phyloP scores from a whole-genome alignment of 371 early-diverging fungal species.

The Umbelopsis sp. region DNA sequence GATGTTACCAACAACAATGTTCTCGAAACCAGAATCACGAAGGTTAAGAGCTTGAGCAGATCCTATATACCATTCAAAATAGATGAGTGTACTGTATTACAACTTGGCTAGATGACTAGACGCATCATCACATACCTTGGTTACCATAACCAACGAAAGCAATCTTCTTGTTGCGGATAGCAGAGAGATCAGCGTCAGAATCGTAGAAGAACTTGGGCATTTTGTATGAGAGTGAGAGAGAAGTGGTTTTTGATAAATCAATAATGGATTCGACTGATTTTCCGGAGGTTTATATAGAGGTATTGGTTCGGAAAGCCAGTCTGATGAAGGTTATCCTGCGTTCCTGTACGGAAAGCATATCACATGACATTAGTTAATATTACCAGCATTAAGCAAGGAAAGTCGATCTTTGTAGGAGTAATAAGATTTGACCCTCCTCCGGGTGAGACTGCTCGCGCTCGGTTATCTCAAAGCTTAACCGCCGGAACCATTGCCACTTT shows the following conservation, averaged over 20 bases:
- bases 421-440: slow-evolving; percentile 10
- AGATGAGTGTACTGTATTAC: background rate
- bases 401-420: background rate
- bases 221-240: background rate
- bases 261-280: background rate
- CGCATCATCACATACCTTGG: slow-evolving; percentile 27
- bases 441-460: background rate
- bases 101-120: background rate
- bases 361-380: slow-evolving; percentile 9
- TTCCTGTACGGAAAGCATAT: background rate
- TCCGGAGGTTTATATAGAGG: slow-evolving; percentile 1
- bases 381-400: background rate
- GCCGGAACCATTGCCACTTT: no score
- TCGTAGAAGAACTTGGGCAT: slow-evolving; percentile 28
- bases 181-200: slow-evolving; percentile 32
- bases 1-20: slow-evolving; percentile 32
- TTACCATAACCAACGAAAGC: slow-evolving; percentile 35
- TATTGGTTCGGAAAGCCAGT: background rate
- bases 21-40: slow-evolving; percentile 33
- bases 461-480: background rate
- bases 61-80: slow-evolving; percentile 14
- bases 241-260: background rate
- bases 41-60: slow-evolving; percentile 32
- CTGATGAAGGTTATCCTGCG: slow-evolving; percentile 7
- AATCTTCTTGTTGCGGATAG: slow-evolving; percentile 34